A percentile compares a stretch with the other conserved stretches of the same genome.
Evolutionary conservation across 1,284 basidiomycete genomes (phyloP).

Genomic region (Austroboletus novae-zelandiae): DNA sequence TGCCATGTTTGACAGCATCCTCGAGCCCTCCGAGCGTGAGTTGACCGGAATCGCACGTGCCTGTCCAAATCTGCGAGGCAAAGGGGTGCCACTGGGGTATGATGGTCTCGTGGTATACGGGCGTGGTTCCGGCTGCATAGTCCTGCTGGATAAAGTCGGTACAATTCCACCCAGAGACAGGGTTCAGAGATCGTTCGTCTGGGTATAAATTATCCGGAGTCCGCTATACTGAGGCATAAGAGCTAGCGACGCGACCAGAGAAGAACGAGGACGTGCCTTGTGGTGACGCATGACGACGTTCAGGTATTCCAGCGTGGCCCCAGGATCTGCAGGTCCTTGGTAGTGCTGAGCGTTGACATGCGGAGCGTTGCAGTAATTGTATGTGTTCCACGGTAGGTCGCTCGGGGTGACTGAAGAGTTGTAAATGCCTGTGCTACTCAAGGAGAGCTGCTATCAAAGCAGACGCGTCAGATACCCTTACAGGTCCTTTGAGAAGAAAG

Average conservation of each 20-base stretch:
- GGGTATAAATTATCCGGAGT: constrained; percentile 42
- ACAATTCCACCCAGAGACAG: constrained; percentile 42
- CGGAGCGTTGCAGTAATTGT: constrained; percentile 55
- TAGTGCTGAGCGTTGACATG: constrained; percentile 45
- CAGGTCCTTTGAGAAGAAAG: not conserved
- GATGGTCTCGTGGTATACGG: constrained; percentile 40
- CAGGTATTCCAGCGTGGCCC: constrained; percentile 38
- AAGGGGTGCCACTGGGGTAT: constrained; percentile 48
- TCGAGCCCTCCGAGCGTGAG: constrained; percentile 48
- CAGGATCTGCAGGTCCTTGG: constrained; percentile 22
- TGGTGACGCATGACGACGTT: constrained; percentile 48
- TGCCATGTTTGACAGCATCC: constrained; percentile 48
- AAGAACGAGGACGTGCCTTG: constrained; percentile 32
- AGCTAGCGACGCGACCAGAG: not conserved
- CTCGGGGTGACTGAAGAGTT: constrained; percentile 42
- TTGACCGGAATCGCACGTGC: constrained; percentile 53
- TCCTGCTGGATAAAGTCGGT: constrained; percentile 36
- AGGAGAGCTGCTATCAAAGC: constrained; percentile 5
- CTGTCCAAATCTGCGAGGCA: constrained; percentile 49
- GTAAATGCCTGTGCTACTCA: constrained; percentile 31
- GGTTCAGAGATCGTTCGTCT: constrained; percentile 43
- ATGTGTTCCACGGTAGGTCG: constrained; percentile 46
- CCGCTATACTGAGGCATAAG: constrained; percentile 10
- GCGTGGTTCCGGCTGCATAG: constrained; percentile 35
- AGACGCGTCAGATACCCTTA: not conserved